Evolutionary conservation across 805 yeast genomes (phyloP), one percentile per base, ranked within the genome.

Genomic region (Yarrowia sp.): DNA sequence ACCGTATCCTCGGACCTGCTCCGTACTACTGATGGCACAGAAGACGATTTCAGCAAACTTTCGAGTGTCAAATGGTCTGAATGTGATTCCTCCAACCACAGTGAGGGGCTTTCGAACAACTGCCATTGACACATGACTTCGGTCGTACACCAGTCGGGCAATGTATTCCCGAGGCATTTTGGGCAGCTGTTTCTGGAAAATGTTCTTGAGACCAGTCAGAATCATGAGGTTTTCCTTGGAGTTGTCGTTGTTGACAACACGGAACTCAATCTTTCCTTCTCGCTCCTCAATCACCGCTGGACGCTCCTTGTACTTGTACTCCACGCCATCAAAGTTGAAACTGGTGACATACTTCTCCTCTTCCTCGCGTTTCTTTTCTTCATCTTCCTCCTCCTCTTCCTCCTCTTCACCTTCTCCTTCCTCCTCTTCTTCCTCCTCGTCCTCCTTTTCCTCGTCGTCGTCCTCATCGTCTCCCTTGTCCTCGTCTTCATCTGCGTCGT

Each of bases 81-180:
- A 92, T 0, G 99, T 95, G 58, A 95, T 92, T 1, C 99, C 99
- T 45, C 99, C 99, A 8, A 93, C 98, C 15, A 95, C 99, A 0
- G 96, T 90, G 70, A 93, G 78, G 8, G 97, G 97, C 70, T 90
- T 92, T 68, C 96, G 81, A 18, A 95, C 95, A 62, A 95, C 96
- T 0, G 99, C 99, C 83, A 95, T 92, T 0, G 98, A 92, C 43
- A 96, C 79, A 77, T 95, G 99, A 43, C 93, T 87, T 69, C 98
- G 79, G 74, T 95, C 99, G 74, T 92, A 95, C 3, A 95, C 98
- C 67, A 95, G 82, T 69, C 99, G 80, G 6, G 97, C 91, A 72
- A 95, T 95, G 76, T 95, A 95, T 73, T 95, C 98, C 67, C 95
- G 84, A 18, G 99, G 99, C 99, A 95, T 95, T 76, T 95, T 93